These are phyloP conservation scores for Suhomyces coccinellae DNA, from an alignment of 1,139 yeast species.

Conservation along the genomic window DNA sequence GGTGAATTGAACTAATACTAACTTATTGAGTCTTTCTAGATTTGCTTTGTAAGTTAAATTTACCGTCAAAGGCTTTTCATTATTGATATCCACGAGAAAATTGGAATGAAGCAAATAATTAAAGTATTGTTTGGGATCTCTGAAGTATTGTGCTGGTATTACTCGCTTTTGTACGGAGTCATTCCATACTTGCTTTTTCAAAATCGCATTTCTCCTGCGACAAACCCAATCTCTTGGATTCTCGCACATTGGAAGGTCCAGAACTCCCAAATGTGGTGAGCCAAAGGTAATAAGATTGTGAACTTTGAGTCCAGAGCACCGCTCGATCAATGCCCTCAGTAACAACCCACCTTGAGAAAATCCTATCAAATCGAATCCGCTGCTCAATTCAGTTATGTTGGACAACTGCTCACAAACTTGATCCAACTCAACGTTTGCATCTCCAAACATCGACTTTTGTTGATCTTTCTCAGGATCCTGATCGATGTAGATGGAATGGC, in stretches of 20 bases:
- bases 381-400: constrained; percentile 38
- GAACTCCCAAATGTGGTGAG: constrained; percentile 78
- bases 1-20: constrained; percentile 61
- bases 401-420: constrained; percentile 44
- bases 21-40: constrained; percentile 43
- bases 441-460: constrained; percentile 58
- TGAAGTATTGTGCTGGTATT: constrained; percentile 75
- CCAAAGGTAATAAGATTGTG: constrained; percentile 70
- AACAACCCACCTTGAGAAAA: constrained; percentile 84
- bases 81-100: constrained; percentile 66
- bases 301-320: constrained; percentile 51
- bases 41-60: constrained; percentile 41
- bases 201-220: constrained; percentile 49
- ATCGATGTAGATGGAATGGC: constrained; percentile 55
- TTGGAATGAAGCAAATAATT: constrained; percentile 50
- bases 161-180: constrained; percentile 55
- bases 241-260: constrained; percentile 65
- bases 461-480: constrained; percentile 53
- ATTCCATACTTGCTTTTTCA: constrained; percentile 65
- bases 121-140: constrained; percentile 52
- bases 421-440: constrained; percentile 44
- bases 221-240: constrained; percentile 61
- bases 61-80: constrained; percentile 44
- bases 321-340: constrained; percentile 62
- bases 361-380: constrained; percentile 75